Evolutionary conservation across 2,329 filamentous ascomycete genomes (phyloP).

Genomic region (Gnomoniopsis sp.): DNA sequence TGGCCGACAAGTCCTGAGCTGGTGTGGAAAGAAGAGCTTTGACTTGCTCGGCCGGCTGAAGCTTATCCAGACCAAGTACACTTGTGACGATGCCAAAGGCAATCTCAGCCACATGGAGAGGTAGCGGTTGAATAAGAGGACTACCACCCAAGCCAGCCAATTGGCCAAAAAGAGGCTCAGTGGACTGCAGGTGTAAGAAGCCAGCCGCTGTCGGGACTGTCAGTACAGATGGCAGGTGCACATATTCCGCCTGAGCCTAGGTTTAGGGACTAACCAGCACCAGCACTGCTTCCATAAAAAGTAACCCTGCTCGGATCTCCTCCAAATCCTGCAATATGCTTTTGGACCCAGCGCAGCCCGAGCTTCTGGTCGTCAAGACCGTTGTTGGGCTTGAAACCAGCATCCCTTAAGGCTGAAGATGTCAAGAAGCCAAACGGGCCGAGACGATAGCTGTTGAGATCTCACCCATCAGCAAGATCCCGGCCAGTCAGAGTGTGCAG

Average conservation of each 20-base stretch:
- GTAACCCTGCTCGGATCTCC: slow-evolving; percentile 31
- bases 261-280: slow-evolving; percentile 34
- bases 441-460: slow-evolving; percentile 40
- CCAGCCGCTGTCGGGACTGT: slow-evolving; percentile 2
- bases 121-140: slow-evolving; percentile 12
- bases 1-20: slow-evolving; percentile 7
- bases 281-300: slow-evolving; percentile 44
- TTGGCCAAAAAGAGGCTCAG: slow-evolving; percentile 13
- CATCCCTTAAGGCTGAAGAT: slow-evolving; percentile 42
- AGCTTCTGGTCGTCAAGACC: slow-evolving; percentile 36
- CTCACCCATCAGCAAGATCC: not conserved
- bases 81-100: slow-evolving; percentile 39
- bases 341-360: slow-evolving; percentile 31
- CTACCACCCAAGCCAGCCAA: slow-evolving; percentile 10
- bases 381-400: slow-evolving; percentile 42
- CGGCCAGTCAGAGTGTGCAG: not conserved
- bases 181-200: slow-evolving; percentile 13
- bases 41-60: slow-evolving; percentile 44
- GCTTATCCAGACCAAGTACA: slow-evolving; percentile 46
- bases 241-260: not conserved
- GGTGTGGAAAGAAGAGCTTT: slow-evolving; percentile 16
- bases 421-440: slow-evolving; percentile 43
- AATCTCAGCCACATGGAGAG: slow-evolving; percentile 1
- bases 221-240: not conserved
- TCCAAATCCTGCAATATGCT: slow-evolving; percentile 31